phyloP scores from a whole-genome alignment of 2,329 filamentous ascomycete genomes.

The Claviceps fusiformis region DNA sequence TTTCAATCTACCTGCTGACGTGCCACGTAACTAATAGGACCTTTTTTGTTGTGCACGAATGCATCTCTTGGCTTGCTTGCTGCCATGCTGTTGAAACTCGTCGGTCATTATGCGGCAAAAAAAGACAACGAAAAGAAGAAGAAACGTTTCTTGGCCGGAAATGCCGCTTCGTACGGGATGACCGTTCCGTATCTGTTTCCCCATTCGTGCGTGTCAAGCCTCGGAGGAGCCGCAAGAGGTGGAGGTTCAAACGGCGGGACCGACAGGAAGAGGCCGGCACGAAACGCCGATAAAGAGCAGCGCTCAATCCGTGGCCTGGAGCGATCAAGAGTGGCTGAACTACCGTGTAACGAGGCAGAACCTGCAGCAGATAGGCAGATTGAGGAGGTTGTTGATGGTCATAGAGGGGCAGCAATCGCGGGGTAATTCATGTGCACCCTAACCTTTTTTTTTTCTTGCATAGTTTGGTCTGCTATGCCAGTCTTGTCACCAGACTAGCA shows the following conservation, averaged over 20 bases:
- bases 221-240: not conserved
- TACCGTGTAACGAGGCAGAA: not conserved
- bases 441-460: no score
- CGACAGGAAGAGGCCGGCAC: not conserved
- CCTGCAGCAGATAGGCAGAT: no score
- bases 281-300: not conserved
- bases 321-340: not conserved
- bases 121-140: no score
- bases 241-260: not conserved
- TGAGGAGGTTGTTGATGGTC: not conserved
- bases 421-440: not conserved
- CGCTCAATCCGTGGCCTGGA: not conserved
- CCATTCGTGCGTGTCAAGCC: not conserved
- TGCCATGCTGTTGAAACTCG: not conserved
- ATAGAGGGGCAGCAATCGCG: slow-evolving; percentile 1
- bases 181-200: not conserved
- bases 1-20: not conserved
- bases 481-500: no score
- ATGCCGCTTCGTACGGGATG: not conserved
- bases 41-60: not conserved
- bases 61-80: not conserved
- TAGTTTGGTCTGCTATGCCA: no score
- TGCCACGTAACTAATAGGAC: not conserved
- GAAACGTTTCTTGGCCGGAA: not conserved
- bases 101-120: not conserved